Evolutionary conservation across 2,329 filamentous ascomycete species (phyloP), one percentile per base, ranked within the genome.

Genomic region (Alternaria ethzedia): DNA sequence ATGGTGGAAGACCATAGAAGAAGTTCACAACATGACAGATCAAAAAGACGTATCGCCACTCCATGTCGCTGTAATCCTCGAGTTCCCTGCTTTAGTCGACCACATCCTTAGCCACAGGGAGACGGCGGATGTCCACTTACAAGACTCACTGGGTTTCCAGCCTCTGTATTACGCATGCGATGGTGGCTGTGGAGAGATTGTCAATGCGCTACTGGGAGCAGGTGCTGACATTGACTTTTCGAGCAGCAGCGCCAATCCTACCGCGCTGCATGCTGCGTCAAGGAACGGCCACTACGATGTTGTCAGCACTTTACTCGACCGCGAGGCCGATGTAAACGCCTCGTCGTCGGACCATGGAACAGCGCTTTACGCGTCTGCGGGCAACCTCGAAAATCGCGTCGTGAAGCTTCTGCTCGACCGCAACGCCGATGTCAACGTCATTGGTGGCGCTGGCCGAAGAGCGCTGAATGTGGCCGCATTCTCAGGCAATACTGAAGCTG

Each of bases 111-210:
- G 63, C n/a, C 26, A 64, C 12, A 61, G 57, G 3, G 64, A 65
- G 56, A 54, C 26, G 4, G 47, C 50, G 4, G 65, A 71, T 12
- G 36, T 72, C 15, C 58, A 72, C 20, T 54, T 60, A n/a, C 58
- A 64, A 49, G 70, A 73, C 46, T 72, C 68, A 3, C 49, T 68
- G 5, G 70, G 67, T 2, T 68, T 60, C 30, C 70, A 71, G 36
- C 70, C 71, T 8, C 61, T 74, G 1, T 71, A 63, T 45, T 72
- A 70, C 47, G 70, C 71, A 21, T 72, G 67, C 56, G 41, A 46
- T 30, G 49, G 55, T 23, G 69, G 70, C 9, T 58, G 68, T 12
- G 60, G 62, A n/a, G 70, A 69, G 12, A 69, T 71, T 11, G 54
- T 72, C 6, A 63, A 69, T 20, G 45, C 57, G 3, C 49, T 74